Evolutionary conservation across 2,329 filamentous ascomycete species (phyloP), one percentile per base, ranked within the genome.

Genomic region (Cylindrodendrum hubeiense): DNA sequence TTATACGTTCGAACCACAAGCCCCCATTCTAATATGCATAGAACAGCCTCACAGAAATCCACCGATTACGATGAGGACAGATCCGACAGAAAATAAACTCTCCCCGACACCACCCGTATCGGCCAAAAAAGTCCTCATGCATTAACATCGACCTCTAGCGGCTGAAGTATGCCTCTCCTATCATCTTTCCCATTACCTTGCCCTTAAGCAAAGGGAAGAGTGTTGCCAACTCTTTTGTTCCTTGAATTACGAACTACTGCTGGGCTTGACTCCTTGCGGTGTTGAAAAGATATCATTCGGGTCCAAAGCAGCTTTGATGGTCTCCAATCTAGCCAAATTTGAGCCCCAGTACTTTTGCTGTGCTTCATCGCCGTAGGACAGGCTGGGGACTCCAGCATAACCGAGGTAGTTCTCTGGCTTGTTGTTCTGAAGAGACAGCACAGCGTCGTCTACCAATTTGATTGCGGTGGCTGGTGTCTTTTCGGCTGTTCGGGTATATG

Each of bases 281-380:
- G 54, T 57, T 30, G 19, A 34, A 15, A 57, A 57, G 30, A 57
- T 22, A 39, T 57, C 54, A 33, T 57, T 37, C 5, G 30, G 43
- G 33, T 57, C 54, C 21, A 49, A 12, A 37, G 54, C 30, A 22
- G 15, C 43, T 44, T 57, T 57, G 30, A 57, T 57, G 15, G 21
- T 57, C 43, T 49, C 26, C 15, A 57, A 22, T 21, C 54, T 30
- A 10, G 54, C 13, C 41, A 47, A 49, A 43, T 57, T 57, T 13
- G 54, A 47, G 19, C 54, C 43, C 54, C 54, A 49, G 54, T 49
- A 57, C 43, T 47, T 57, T 44, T 57, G 30, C 33, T 57, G 54
- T 4, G 54, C 4, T 22, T 57, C 34, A 22, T 30, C 44, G 5
- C 52, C 43, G 19, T 47, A 30, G 24, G 41, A 8, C 28, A 37